Evolutionary conservation across 2,329 filamentous ascomycete genomes (phyloP), one percentile per base, ranked within the genome.

Genomic region (Ramularia collo-cygni): DNA sequence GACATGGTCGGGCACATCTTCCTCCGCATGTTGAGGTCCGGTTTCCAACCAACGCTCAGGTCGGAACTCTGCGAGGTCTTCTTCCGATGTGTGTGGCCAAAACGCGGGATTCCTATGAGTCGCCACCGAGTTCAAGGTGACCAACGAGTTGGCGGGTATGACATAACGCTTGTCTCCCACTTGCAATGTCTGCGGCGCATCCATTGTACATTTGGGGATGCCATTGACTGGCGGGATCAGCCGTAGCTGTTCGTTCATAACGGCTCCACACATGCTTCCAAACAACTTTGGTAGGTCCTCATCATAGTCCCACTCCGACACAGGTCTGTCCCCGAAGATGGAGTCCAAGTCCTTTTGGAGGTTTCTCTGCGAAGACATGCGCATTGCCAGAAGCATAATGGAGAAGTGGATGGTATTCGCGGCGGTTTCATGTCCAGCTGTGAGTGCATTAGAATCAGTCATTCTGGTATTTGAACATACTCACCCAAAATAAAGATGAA

Each of bases 341-440:
- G 66, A 63, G 57, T 87, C 79, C 17, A 92, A 64, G 45, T 88
- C 84, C 31, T 70, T 65, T 52, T 90, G 85, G 3, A 90, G 63
- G 5, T 68, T 69, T 16, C 75, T 71, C 56, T 92, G 85, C 1
- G 74, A 74, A 1, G 67, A 62, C 4, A 77, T 77, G 52, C 81
- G 73, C 52, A 77, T 74, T 10, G 84, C 85, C 4, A 90, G 72
- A 51, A 78, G 72, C 26, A 86, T 58, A 3, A 88, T 63, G 2
- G 78, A 71, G 57, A 85, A 88, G 63, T 89, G 81, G 28, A 88
- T 68, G 3, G 76, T 74, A 60, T 85, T 86, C 34, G 84, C 84
- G 2, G 83, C 83, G 1, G 85, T 89, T 62, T 92, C 85, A 61
- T 92, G 84, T 9, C 85, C 85, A 0, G 85, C 85, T 24, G 21